Base-by-base conservation (phyloP, 345 rosid genomes). In the Sisymbrium irio region DNA sequence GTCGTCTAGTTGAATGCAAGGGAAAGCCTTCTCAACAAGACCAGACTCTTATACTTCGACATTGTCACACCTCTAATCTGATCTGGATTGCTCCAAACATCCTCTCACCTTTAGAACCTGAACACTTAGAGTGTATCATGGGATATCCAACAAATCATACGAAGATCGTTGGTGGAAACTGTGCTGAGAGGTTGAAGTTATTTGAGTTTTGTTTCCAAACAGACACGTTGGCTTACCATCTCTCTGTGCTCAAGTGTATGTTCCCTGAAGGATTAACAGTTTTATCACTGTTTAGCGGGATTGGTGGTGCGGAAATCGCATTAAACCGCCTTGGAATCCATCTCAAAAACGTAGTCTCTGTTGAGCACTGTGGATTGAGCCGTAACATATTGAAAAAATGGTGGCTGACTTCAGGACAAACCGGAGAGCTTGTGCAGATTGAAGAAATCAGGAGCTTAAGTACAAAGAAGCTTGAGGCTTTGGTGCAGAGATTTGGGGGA, bases 111-210 rank as follows among this genome's bases (percentile, higher is more conserved):
- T 36, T 83, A 0, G 86, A 87, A 44, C 92, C 96, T 67, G 89
- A 84, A 53, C 78, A 84, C 39, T 65, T 88, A 66, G 99, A 95
- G 77, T 56, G 67, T 62, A 84, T 92, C 44, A 85, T 95, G 62
- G 98, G 98, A 56, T 95, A 95, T 74, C 98, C 96, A 0, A 11
- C 70, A 33, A 80, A 86, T 75, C 89, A 92, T 85, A 86, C 97
- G 0, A 62, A 82, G 70, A 61, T 70, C 4, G 54, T 45, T 62
- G 96, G 79, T 49, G 63, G 9, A 57, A 80, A 80, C 56, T 66
- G 69, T 51, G 44, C 32, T 8, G 92, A 87, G 69, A 87, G 94
- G 74, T 78, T 90, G 58, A 80, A 81, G 65, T 56, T 78, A 19
- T 85, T 95, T 44, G 81, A 76, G 35, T 79, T 79, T 59, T 83